These are phyloP conservation scores for Scalesia atractyloides DNA, from an alignment of 129 eudicot species.

Conservation along the genomic window DNA sequence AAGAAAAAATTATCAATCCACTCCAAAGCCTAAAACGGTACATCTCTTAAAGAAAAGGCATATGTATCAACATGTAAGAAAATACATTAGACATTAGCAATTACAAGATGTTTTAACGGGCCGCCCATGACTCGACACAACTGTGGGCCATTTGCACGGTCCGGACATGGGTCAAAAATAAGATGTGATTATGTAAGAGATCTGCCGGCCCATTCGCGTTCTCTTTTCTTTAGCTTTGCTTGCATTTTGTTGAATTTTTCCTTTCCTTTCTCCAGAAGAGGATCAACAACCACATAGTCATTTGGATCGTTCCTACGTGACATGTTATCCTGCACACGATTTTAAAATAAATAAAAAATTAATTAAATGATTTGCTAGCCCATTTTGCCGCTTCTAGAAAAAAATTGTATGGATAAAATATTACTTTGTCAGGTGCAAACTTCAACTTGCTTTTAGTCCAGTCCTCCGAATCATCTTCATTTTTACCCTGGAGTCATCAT, in stretches of 20 bases:
- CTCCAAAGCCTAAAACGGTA: constrained; percentile 10
- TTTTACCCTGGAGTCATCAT: constrained; percentile 41
- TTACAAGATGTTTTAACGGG: background rate
- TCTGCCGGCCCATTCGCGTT: constrained; percentile 97
- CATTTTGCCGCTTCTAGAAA: background rate
- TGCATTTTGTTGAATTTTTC: constrained; percentile 92
- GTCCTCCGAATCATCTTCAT: constrained; percentile 66
- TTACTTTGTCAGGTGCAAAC: constrained; percentile 83
- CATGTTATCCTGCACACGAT: constrained; percentile 69
- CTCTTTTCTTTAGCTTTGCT: constrained; percentile 86
- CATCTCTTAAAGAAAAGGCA: constrained; percentile 6
- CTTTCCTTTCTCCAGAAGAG: constrained; percentile 90
- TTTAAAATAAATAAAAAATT: background rate
- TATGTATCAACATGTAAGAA: constrained; percentile 5
- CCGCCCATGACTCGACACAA: background rate
- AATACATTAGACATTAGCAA: background rate
- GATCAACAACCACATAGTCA: constrained; percentile 89
- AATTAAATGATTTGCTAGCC: background rate
- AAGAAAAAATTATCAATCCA: background rate
- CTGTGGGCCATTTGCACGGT: constrained; percentile 1
- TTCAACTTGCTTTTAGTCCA: constrained; percentile 59
- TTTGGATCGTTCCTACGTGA: constrained; percentile 73
- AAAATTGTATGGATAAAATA: background rate
- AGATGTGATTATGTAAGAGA: constrained; percentile 63
- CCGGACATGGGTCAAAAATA: background rate